phyloP scores from a whole-genome alignment of 2,329 filamentous ascomycete genomes.

The Cladosporium sp. region DNA sequence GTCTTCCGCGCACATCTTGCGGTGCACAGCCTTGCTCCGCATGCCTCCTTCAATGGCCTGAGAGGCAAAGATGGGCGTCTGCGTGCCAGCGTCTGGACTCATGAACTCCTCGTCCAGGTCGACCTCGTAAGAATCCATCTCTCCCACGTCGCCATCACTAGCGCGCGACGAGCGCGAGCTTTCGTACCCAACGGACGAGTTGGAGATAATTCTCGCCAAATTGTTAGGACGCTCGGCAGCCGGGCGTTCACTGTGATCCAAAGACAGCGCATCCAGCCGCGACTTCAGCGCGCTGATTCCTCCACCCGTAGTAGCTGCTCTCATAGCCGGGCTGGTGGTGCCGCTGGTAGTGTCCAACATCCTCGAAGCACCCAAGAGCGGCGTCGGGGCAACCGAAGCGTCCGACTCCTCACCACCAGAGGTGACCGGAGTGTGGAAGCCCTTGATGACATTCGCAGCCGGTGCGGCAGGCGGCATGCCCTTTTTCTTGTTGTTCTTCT shows the following conservation, averaged over 20 bases:
- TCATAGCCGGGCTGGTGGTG: slow-evolving; percentile 44
- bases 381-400: slow-evolving; percentile 35
- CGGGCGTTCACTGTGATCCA: slow-evolving; percentile 54
- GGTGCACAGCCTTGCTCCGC: slow-evolving; percentile 35
- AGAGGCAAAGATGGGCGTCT: slow-evolving; percentile 32
- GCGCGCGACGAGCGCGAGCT: slow-evolving; percentile 51
- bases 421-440: slow-evolving; percentile 47
- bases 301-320: slow-evolving; percentile 49
- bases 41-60: slow-evolving; percentile 51
- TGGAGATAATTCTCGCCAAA: slow-evolving; percentile 33
- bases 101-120: slow-evolving; percentile 79
- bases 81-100: slow-evolving; percentile 51
- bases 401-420: slow-evolving; percentile 55
- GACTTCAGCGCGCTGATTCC: slow-evolving; percentile 79
- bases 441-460: slow-evolving; percentile 39
- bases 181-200: slow-evolving; percentile 35
- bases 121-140: slow-evolving; percentile 80
- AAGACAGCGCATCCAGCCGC: slow-evolving; percentile 72
- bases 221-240: slow-evolving; percentile 34
- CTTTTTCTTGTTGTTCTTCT: slow-evolving; percentile 35
- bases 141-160: slow-evolving; percentile 64
- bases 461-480: slow-evolving; percentile 33
- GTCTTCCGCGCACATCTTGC: slow-evolving; percentile 88
- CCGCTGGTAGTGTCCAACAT: slow-evolving; percentile 43
- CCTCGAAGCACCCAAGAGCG: slow-evolving; percentile 32